phyloP scores from a whole-genome alignment of 768 basidiomycete genomes.

The Amyloporia xantha region DNA sequence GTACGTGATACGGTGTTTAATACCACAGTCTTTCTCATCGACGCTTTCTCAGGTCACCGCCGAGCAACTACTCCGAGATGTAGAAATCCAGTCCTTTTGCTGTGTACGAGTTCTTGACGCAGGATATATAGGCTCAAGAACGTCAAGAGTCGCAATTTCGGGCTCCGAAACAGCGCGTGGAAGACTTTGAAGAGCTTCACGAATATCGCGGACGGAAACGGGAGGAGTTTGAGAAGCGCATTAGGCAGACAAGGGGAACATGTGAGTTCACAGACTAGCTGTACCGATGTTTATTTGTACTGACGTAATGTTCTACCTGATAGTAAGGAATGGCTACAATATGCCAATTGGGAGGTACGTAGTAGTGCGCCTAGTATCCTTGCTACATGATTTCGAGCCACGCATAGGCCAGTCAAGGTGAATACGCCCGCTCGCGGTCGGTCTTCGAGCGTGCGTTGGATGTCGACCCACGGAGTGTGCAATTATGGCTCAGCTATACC shows the following conservation, averaged over 20 bases:
- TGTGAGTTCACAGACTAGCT: slow-evolving; percentile 40
- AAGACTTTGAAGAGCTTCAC: slow-evolving; percentile 87
- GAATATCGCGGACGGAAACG: slow-evolving; percentile 91
- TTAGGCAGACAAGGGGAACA: slow-evolving; percentile 74
- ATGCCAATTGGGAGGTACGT: slow-evolving; percentile 78
- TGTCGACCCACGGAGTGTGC: slow-evolving; percentile 84
- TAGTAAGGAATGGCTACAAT: slow-evolving; percentile 84
- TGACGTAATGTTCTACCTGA: slow-evolving; percentile 1
- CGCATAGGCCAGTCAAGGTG: slow-evolving; percentile 85
- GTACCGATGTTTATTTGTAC: not conserved
- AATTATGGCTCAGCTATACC: slow-evolving; percentile 90
- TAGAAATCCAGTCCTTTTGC: slow-evolving; percentile 25
- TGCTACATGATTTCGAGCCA: not conserved
- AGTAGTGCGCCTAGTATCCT: not conserved
- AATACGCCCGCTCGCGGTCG: slow-evolving; percentile 90
- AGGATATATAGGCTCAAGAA: slow-evolving; percentile 77
- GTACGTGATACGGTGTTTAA: slow-evolving; percentile 33
- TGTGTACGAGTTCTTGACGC: slow-evolving; percentile 1
- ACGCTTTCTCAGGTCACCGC: slow-evolving; percentile 75
- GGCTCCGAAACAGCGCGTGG: slow-evolving; percentile 91
- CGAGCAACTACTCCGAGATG: slow-evolving; percentile 95
- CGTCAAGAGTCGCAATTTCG: slow-evolving; percentile 88
- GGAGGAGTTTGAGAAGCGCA: slow-evolving; percentile 91
- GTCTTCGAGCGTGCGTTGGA: slow-evolving; percentile 96
- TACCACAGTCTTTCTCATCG: slow-evolving; percentile 8